Evolutionary conservation across 2,329 filamentous ascomycete genomes (phyloP).

Genomic region (Trichoderma aggressivum): DNA sequence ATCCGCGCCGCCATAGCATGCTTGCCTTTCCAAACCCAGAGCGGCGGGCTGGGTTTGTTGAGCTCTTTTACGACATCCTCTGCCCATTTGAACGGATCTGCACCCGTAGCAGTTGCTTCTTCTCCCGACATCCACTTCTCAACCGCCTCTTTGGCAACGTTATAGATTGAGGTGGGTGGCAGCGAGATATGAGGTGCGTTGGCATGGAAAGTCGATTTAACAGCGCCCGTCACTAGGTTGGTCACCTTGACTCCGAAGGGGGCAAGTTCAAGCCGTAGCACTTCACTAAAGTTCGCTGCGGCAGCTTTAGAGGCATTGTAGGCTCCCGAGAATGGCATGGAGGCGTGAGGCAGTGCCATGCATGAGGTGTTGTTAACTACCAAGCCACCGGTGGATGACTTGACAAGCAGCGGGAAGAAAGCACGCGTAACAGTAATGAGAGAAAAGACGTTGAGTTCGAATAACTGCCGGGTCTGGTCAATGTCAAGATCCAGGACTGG

Average conservation of each 20-base stretch:
- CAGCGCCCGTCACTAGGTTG: constrained; percentile 20
- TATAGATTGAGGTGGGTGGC: constrained; percentile 1
- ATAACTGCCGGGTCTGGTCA: constrained; percentile 21
- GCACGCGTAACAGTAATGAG: constrained; percentile 24
- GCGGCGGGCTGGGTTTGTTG: background rate
- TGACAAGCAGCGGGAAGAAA: constrained; percentile 25
- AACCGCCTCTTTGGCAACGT: constrained; percentile 13
- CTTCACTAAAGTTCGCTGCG: constrained; percentile 24
- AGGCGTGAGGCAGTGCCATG: background rate
- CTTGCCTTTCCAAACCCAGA: constrained; percentile 7
- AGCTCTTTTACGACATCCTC: constrained; percentile 3
- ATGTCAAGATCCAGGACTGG: constrained; percentile 25
- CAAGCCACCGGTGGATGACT: constrained; percentile 19
- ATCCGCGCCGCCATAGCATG: background rate
- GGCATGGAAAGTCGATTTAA: constrained; percentile 17
- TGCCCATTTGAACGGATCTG: constrained; percentile 2
- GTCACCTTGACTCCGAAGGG: constrained; percentile 29
- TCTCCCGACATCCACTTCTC: constrained; percentile 14
- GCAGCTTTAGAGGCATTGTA: constrained; percentile 30
- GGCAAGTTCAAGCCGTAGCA: constrained; percentile 28
- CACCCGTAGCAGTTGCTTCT: background rate
- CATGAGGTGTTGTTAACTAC: constrained; percentile 26
- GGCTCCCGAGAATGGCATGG: constrained; percentile 22
- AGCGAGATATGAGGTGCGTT: constrained; percentile 2
- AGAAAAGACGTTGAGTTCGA: constrained; percentile 29